phyloP scores from a whole-genome alignment of 441 rosid genomes.

The Gossypium schwendimanii region DNA sequence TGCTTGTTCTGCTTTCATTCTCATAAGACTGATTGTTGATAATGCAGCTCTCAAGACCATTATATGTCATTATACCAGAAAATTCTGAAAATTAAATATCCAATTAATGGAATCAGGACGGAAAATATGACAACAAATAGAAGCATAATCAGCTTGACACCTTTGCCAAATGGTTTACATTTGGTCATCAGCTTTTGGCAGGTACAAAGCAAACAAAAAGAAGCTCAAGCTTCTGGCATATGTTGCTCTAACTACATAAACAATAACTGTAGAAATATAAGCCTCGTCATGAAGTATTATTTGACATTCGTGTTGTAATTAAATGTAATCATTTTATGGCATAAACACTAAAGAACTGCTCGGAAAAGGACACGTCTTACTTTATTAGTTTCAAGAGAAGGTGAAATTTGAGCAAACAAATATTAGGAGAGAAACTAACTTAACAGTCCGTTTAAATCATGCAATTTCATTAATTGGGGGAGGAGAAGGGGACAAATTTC shows the following conservation, averaged over 20 bases:
- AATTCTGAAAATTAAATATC: constrained; percentile 6
- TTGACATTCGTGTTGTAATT: background rate
- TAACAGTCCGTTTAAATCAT: background rate
- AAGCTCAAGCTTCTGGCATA: background rate
- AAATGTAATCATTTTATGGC: background rate
- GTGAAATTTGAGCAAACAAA: background rate
- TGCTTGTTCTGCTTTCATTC: constrained; percentile 71
- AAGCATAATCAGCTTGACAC: constrained; percentile 7
- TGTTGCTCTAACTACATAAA: constrained; percentile 3
- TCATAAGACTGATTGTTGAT: constrained; percentile 77
- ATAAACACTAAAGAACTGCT: background rate
- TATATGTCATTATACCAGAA: constrained; percentile 70
- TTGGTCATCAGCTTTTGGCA: background rate
- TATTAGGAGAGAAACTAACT: background rate
- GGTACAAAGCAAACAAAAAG: background rate
- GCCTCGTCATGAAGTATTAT: background rate
- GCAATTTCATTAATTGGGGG: background rate
- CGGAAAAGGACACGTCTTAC: background rate
- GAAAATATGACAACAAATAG: background rate
- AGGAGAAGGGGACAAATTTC: background rate
- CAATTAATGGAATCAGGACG: background rate
- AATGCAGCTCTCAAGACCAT: constrained; percentile 82
- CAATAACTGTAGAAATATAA: background rate
- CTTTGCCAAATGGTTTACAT: background rate
- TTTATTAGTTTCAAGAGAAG: background rate